Evolutionary conservation across 2,329 filamentous ascomycete species (phyloP).

Genomic region (Verticillium zaregamsianum): DNA sequence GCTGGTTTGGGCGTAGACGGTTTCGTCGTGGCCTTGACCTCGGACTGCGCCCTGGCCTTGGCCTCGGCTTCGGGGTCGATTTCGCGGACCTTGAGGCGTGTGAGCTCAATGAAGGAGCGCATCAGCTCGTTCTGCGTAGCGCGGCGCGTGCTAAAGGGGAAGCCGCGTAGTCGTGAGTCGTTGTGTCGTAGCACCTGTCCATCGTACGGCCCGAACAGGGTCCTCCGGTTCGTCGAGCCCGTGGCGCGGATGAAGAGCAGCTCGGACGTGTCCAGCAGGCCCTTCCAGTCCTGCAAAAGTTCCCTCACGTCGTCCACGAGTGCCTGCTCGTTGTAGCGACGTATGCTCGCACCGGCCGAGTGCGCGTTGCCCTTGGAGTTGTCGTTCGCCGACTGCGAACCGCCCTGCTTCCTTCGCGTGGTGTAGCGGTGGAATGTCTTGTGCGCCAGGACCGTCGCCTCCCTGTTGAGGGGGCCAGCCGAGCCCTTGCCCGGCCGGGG

Average conservation of each 20-base stretch:
- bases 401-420: constrained; percentile 92
- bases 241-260: constrained; percentile 87
- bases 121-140: constrained; percentile 94
- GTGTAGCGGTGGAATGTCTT: constrained; percentile 99
- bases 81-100: constrained; percentile 78
- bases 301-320: constrained; percentile 82
- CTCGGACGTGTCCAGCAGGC: constrained; percentile 77
- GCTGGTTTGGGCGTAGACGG: constrained; percentile 37
- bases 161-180: constrained; percentile 76
- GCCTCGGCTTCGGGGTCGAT: constrained; percentile 62
- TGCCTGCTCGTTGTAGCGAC: constrained; percentile 91
- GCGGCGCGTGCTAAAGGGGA: constrained; percentile 88
- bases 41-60: constrained; percentile 31
- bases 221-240: constrained; percentile 79
- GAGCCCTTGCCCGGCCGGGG: constrained; percentile 71
- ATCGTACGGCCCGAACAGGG: constrained; percentile 87
- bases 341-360: constrained; percentile 84
- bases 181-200: constrained; percentile 76
- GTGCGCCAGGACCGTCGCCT: constrained; percentile 85
- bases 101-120: constrained; percentile 91
- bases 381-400: constrained; percentile 90
- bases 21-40: constrained; percentile 36
- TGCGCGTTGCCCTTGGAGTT: constrained; percentile 90
- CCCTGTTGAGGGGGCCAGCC: constrained; percentile 70
- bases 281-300: constrained; percentile 79